Percentiles rank a stretch among this genome's conserved stretches.
Conservation (phyloP, 2,329 filamentous ascomycete species). For the Trichoderma semiorbis region DNA sequence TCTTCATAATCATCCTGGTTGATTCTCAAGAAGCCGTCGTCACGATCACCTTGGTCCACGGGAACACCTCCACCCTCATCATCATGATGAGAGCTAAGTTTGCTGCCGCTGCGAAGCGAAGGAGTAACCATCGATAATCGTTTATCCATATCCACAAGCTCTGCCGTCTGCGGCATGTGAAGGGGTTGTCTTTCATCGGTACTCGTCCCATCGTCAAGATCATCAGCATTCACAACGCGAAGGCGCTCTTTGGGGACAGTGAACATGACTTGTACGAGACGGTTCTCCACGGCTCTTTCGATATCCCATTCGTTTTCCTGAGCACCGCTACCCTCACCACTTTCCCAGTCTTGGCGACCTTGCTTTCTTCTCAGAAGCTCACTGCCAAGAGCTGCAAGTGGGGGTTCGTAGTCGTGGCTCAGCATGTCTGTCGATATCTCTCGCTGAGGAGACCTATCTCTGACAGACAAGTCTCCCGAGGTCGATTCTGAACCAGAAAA, state of each 20-base stretch:
- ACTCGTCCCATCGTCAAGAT: conserved; percentile 30
- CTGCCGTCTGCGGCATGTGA: conserved; percentile 33
- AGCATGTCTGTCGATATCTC: conserved; percentile 31
- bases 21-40: conserved; percentile 19
- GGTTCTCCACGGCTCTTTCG: conserved; percentile 66
- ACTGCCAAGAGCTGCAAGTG: conserved; percentile 42
- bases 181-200: conserved; percentile 29
- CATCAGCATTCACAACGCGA: conserved; percentile 81
- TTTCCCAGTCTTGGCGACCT: conserved; percentile 53
- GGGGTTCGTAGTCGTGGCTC: conserved; percentile 44
- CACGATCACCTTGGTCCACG: neutral
- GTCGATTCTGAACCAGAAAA: conserved; percentile 47
- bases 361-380: conserved; percentile 54
- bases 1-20: conserved; percentile 19
- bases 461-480: conserved; percentile 25
- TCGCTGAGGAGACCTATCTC: conserved; percentile 30
- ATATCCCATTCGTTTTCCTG: conserved; percentile 70
- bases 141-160: conserved; percentile 40
- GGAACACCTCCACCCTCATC: conserved; percentile 16
- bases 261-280: conserved; percentile 82
- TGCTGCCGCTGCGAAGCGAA: conserved; percentile 9
- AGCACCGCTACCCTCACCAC: conserved; percentile 28
- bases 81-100: conserved; percentile 7
- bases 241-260: conserved; percentile 85
- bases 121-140: neutral